A percentile compares a stretch with the other conserved stretches of the same genome.
Conservation (phyloP, 1,284 basidiomycete species). For the Fomes fomentarius region DNA sequence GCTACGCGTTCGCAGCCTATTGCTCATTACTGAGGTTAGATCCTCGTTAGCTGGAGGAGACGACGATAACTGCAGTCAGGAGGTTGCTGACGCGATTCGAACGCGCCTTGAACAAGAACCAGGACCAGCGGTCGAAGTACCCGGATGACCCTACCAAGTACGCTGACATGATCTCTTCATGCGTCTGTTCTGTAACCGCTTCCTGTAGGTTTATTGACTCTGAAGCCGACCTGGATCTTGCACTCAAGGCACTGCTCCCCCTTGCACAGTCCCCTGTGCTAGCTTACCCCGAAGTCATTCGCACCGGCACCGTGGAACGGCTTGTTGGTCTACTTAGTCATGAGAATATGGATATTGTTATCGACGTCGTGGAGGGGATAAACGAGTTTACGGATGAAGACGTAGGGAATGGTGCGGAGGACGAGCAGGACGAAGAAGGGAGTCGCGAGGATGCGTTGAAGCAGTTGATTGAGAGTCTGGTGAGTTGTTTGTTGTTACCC, state of each 20-base stretch:
- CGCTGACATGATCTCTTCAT: slow-evolving; percentile 28
- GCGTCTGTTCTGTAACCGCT: neutral
- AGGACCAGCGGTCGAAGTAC: slow-evolving; percentile 92
- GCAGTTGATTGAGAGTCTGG: slow-evolving; percentile 73
- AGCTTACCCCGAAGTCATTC: slow-evolving; percentile 90
- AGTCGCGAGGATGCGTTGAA: slow-evolving; percentile 74
- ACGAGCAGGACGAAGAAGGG: slow-evolving; percentile 66
- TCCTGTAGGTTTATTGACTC: slow-evolving; percentile 92
- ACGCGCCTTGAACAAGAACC: slow-evolving; percentile 89
- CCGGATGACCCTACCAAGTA: slow-evolving; percentile 90
- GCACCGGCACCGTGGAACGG: slow-evolving; percentile 68
- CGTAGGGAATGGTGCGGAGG: slow-evolving; percentile 78
- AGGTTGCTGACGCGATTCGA: slow-evolving; percentile 84
- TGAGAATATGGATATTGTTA: slow-evolving; percentile 93
- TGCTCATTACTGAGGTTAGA: slow-evolving; percentile 34
- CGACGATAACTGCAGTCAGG: slow-evolving; percentile 74
- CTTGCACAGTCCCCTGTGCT: slow-evolving; percentile 86
- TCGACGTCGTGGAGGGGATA: slow-evolving; percentile 89
- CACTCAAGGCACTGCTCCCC: slow-evolving; percentile 85
- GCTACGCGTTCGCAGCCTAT: slow-evolving; percentile 9
- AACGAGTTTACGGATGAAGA: slow-evolving; percentile 98
- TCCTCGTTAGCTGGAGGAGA: slow-evolving; percentile 55
- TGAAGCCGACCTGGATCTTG: slow-evolving; percentile 90
- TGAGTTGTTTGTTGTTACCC: slow-evolving; percentile 41
- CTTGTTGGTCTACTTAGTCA: slow-evolving; percentile 88